Evolutionary conservation across 1,284 basidiomycete species (phyloP), one percentile per base, ranked within the genome.

Genomic region (Malassezia slooffiae): DNA sequence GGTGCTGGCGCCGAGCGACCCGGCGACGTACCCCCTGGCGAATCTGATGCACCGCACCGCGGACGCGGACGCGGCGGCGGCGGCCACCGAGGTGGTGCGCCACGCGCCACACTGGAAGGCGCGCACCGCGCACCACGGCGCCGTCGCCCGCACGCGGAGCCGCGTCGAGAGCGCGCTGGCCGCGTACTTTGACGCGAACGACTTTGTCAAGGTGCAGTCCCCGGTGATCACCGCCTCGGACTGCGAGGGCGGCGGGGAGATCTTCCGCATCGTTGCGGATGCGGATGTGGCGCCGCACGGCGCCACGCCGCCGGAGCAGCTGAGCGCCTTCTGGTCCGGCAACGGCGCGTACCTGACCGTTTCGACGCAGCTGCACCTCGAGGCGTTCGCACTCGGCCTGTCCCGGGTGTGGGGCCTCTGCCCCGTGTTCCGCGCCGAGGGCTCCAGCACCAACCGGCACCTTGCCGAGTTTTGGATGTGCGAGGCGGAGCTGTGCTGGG

Each of bases 381-480:
- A 99, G 70, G 83, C 86, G 2, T 75, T 90, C 36, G 76, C 79
- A 7, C 47, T 65, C 17, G 78, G 85, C 0, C 71, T 93, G 12
- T 77, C 80, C 0, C 78, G 89, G 21, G 83, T 87, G 0, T 99
- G 89, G 74, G 89, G 88, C 0, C 76, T 95, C 17, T 82, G 83
- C 0, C 90, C 91, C 0, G 81, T 81, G 47, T 99, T 97, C 72
- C 81, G 91, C 16, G 91, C 91, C 15, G 91, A 99, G 62, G 79
- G 80, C 6, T 84, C 81, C 4, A 77, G 82, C 57, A 96, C 91
- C 1, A 80, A 79, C 37, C 77, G 91, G n/a, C 91, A 99, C 70
- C 77, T 99, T 6, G 80, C 86, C 36, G 93, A 99, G 68, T 99
- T 97, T 70, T 93, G 87, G 85, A 97, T 97, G 91, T 77, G 93